These are phyloP conservation scores for Colletotrichum sp. DNA, from an alignment of 2,329 filamentous ascomycete species.

Conservation along the genomic window DNA sequence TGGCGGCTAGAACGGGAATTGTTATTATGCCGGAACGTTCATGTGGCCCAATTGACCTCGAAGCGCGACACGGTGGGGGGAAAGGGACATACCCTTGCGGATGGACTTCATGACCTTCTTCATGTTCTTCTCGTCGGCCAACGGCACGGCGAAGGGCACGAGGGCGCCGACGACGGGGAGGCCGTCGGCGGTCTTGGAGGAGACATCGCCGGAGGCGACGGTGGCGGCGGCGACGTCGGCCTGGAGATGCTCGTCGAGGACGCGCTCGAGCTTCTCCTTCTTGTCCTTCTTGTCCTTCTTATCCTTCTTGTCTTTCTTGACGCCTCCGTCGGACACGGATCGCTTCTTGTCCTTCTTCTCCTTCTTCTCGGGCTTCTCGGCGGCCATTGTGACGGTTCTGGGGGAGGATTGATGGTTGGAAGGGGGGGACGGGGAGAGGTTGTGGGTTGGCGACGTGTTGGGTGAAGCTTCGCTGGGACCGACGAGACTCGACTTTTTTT, in stretches of 20 bases:
- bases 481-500: conserved; percentile 6
- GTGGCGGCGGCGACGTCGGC: conserved; percentile 52
- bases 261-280: conserved; percentile 67
- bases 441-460: neutral
- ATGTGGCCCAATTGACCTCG: neutral
- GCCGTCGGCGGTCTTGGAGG: conserved; percentile 39
- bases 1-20: conserved; percentile 70
- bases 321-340: conserved; percentile 27
- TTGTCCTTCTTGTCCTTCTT: conserved; percentile 57
- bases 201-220: conserved; percentile 48
- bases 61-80: neutral
- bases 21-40: neutral
- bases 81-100: conserved; percentile 53
- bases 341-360: conserved; percentile 37
- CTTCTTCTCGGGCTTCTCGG: conserved; percentile 54
- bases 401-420: neutral
- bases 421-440: neutral
- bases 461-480: neutral
- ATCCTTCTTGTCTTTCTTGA: conserved; percentile 53
- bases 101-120: conserved; percentile 66
- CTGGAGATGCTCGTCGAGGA: conserved; percentile 69
- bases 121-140: conserved; percentile 78
- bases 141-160: conserved; percentile 82
- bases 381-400: conserved; percentile 43
- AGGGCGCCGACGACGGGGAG: conserved; percentile 61